Evolutionary conservation across 306 rosid species (phyloP).

Genomic region (Fragaria vesca): DNA sequence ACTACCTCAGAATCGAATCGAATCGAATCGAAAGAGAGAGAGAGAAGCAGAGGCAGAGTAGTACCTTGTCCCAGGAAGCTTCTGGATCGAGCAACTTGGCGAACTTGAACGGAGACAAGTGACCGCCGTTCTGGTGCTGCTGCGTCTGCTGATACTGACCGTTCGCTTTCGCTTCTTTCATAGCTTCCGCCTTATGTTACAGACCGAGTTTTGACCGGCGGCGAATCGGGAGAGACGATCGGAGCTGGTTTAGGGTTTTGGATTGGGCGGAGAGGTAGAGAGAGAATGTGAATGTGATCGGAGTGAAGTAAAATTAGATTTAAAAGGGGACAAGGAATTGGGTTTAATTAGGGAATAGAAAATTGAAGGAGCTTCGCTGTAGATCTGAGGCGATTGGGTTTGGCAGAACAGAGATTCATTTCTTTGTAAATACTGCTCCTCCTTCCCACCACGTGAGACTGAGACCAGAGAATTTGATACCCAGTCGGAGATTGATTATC

Average conservation of each 20-base stretch:
- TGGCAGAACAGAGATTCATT: neutral
- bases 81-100: slow-evolving; percentile 94
- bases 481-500: neutral
- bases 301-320: neutral
- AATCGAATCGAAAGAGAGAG: neutral
- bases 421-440: neutral
- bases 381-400: slow-evolving; percentile 11
- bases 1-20: neutral
- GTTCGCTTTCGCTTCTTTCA: slow-evolving; percentile 82
- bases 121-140: slow-evolving; percentile 77
- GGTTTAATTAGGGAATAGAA: neutral
- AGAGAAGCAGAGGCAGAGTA: neutral
- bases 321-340: neutral
- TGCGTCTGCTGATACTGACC: slow-evolving; percentile 37
- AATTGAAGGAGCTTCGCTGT: neutral
- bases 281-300: neutral
- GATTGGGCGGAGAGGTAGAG: slow-evolving; percentile 5
- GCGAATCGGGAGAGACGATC: slow-evolving; percentile 1
- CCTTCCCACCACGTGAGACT: neutral
- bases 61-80: slow-evolving; percentile 99
- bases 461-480: neutral
- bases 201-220: slow-evolving; percentile 7
- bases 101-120: slow-evolving; percentile 82
- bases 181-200: slow-evolving; percentile 21
- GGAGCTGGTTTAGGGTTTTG: slow-evolving; percentile 47